Conservation (phyloP, 345 rosid genomes). For the Laguncularia racemosa region DNA sequence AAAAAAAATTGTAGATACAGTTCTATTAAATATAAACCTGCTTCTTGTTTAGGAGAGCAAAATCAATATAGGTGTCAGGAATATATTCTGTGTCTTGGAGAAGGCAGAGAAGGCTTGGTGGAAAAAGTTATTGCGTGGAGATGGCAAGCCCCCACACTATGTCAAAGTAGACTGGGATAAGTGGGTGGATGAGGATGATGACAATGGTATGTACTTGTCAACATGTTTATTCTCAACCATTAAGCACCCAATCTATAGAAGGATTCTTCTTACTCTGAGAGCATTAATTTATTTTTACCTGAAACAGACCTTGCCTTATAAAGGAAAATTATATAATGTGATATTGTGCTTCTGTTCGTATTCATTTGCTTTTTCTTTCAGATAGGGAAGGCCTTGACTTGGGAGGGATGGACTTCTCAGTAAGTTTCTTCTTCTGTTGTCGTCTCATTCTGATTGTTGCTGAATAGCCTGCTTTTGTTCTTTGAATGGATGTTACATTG, state of each 20-base stretch:
- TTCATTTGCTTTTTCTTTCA: conserved; percentile 4
- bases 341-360: too few relatives aligned
- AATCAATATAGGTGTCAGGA: conserved; percentile 61
- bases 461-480: background rate
- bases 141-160: conserved; percentile 64
- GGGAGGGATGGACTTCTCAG: conserved; percentile 81
- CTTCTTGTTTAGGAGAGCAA: conserved; percentile 51
- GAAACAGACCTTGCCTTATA: too few relatives aligned
- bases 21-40: too few relatives aligned
- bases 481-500: background rate
- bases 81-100: conserved; percentile 62
- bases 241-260: too few relatives aligned
- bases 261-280: too few relatives aligned
- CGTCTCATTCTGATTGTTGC: too few relatives aligned
- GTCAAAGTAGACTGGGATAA: conserved; percentile 91
- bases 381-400: conserved; percentile 51
- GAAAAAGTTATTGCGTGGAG: conserved; percentile 58
- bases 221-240: too few relatives aligned
- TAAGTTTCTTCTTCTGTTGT: conserved; percentile 16
- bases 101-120: conserved; percentile 78
- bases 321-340: too few relatives aligned
- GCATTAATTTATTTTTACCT: too few relatives aligned
- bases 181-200: conserved; percentile 84
- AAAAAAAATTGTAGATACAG: too few relatives aligned
- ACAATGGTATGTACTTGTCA: conserved; percentile 1